These are phyloP conservation scores for Astragalus glycyphyllos DNA, from an alignment of 306 rosid species.

Conservation along the genomic window DNA sequence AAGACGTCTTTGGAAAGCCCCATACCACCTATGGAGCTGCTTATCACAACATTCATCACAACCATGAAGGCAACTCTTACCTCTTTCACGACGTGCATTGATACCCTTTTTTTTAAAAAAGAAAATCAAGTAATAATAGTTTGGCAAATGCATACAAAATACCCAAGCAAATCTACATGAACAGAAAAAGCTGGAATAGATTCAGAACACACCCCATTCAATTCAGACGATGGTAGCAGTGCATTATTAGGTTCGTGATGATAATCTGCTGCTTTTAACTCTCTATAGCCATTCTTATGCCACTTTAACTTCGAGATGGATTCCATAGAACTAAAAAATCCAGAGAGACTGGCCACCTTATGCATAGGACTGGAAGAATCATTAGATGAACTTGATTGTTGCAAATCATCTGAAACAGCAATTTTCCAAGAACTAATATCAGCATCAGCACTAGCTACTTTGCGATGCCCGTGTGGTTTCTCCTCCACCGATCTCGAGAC, in stretches of 20 bases:
- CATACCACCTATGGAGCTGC: slow-evolving; percentile 89
- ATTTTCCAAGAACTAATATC: slow-evolving; percentile 86
- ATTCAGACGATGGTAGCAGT: slow-evolving; percentile 55
- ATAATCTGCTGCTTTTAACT: slow-evolving; percentile 63
- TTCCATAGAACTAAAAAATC: slow-evolving; percentile 72
- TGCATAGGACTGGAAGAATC: slow-evolving; percentile 57
- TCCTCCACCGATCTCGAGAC: slow-evolving; percentile 50
- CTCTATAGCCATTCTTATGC: slow-evolving; percentile 83
- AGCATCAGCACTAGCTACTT: slow-evolving; percentile 91
- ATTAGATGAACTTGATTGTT: slow-evolving; percentile 45
- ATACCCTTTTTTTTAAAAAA: slow-evolving; percentile 50
- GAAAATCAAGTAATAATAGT: slow-evolving; percentile 21
- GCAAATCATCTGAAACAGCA: slow-evolving; percentile 62
- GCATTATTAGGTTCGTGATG: slow-evolving; percentile 56
- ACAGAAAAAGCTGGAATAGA: slow-evolving; percentile 27
- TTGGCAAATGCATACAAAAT: not conserved
- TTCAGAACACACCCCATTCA: slow-evolving; percentile 64
- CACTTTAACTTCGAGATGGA: slow-evolving; percentile 73
- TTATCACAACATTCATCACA: slow-evolving; percentile 76
- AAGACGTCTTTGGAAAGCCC: slow-evolving; percentile 83
- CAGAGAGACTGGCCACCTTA: slow-evolving; percentile 89
- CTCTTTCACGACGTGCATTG: slow-evolving; percentile 58
- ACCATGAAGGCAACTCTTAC: slow-evolving; percentile 70
- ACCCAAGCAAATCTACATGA: not conserved
- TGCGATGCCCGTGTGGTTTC: slow-evolving; percentile 75